These are phyloP conservation scores for Acidiella bohemica DNA, from an alignment of 495 filamentous ascomycete genomes.

Conservation along the genomic window DNA sequence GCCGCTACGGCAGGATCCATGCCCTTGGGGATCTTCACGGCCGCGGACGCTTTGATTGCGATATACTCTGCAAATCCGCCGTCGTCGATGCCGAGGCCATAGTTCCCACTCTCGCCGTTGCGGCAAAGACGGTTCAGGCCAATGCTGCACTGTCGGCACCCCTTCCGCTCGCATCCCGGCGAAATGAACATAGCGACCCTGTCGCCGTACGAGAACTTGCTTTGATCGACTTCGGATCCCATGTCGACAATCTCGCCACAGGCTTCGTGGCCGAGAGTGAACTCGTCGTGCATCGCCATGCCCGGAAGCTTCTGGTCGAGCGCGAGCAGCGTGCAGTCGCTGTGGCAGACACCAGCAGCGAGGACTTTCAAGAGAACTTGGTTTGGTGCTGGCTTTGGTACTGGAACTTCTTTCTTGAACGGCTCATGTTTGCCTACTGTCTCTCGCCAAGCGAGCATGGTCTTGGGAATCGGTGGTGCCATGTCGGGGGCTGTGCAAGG, in stretches of 20 bases:
- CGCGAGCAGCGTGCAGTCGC: neutral
- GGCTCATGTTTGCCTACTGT: neutral
- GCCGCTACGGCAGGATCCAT: neutral
- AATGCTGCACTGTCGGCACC: neutral
- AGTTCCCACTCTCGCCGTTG: slow-evolving; percentile 1
- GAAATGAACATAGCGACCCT: slow-evolving; percentile 3
- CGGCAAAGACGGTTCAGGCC: slow-evolving; percentile 3
- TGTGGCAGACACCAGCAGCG: slow-evolving; percentile 7
- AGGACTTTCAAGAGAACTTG: slow-evolving; percentile 6
- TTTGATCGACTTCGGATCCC: slow-evolving; percentile 1
- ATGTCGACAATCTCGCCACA: slow-evolving; percentile 4
- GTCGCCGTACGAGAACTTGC: slow-evolving; percentile 5
- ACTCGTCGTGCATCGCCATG: neutral
- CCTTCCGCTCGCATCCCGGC: slow-evolving; percentile 1
- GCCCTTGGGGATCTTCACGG: slow-evolving; percentile 3
- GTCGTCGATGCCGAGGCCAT: slow-evolving; percentile 3
- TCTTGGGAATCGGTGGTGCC: too few species aligned
- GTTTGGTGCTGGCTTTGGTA: slow-evolving; percentile 4
- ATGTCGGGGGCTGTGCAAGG: too few species aligned
- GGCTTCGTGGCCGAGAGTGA: slow-evolving; percentile 7
- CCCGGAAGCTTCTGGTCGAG: neutral
- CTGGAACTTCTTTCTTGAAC: neutral
- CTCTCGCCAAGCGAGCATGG: slow-evolving; percentile 1
- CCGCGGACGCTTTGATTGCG: neutral
- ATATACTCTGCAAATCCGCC: slow-evolving; percentile 8